Evolutionary conservation across 2,329 filamentous ascomycete genomes (phyloP).

Genomic region (Meredithiella fracta): DNA sequence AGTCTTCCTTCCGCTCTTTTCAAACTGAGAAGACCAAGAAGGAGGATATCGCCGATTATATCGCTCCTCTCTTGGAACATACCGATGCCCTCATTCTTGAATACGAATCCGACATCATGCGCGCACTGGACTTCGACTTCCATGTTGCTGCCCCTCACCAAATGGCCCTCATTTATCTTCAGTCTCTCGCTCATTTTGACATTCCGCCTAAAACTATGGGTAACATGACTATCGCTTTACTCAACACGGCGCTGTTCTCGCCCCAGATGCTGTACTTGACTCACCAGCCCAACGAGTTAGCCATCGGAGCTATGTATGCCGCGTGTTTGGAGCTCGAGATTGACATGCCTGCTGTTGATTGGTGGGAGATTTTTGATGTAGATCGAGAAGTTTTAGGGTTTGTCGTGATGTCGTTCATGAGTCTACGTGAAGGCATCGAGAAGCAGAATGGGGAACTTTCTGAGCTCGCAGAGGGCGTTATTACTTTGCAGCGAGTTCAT

Average conservation of each 20-base stretch:
- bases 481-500: constrained; percentile 42
- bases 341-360: constrained; percentile 67
- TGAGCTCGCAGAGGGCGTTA: constrained; percentile 31
- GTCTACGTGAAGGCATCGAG: constrained; percentile 53
- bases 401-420: constrained; percentile 69
- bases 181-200: constrained; percentile 59
- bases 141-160: constrained; percentile 76
- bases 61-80: neutral
- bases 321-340: constrained; percentile 60
- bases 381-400: constrained; percentile 91
- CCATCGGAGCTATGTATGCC: constrained; percentile 81
- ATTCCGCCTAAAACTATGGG: constrained; percentile 8
- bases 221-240: constrained; percentile 51
- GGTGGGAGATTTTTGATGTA: constrained; percentile 98
- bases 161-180: constrained; percentile 79
- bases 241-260: constrained; percentile 75
- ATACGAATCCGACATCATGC: constrained; percentile 64
- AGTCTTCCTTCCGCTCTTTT: constrained; percentile 30
- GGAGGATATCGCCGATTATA: neutral
- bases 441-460: constrained; percentile 41
- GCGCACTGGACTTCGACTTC: constrained; percentile 62
- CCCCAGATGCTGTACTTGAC: constrained; percentile 84
- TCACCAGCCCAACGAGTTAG: constrained; percentile 73
- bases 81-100: constrained; percentile 44
- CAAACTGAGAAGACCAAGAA: constrained; percentile 17